phyloP scores from a whole-genome alignment of 2,329 filamentous ascomycete genomes.

The Onygenales sp. region DNA sequence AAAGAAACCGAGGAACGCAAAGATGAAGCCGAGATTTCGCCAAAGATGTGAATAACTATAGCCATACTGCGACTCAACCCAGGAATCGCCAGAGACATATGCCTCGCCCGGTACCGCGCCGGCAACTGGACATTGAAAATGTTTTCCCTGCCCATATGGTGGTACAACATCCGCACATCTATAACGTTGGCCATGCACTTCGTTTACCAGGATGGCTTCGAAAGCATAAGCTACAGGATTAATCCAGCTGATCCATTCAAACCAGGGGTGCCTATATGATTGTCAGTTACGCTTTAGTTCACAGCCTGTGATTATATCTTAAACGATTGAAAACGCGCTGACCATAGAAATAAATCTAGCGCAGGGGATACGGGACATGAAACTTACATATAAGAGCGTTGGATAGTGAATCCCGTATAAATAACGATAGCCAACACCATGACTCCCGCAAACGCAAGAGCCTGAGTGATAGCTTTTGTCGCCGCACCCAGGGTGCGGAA shows the following conservation, averaged over 20 bases:
- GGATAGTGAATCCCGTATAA: constrained; percentile 55
- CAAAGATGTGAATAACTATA: constrained; percentile 52
- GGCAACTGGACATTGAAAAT: constrained; percentile 45
- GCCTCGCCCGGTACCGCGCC: constrained; percentile 46
- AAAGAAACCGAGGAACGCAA: constrained; percentile 57
- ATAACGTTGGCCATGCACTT: constrained; percentile 50
- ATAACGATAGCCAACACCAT: constrained; percentile 51
- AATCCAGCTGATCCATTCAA: constrained; percentile 57
- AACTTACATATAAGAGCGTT: constrained; percentile 31
- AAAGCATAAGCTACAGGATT: constrained; percentile 59
- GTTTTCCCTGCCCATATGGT: constrained; percentile 36
- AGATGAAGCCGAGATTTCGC: constrained; percentile 61
- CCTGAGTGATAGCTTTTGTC: constrained; percentile 53
- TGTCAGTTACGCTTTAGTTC: too few relatives aligned
- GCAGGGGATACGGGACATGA: background rate
- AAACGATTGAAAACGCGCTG: constrained; percentile 4
- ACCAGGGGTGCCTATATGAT: constrained; percentile 46
- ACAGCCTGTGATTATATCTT: background rate
- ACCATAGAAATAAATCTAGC: background rate
- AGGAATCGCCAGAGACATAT: constrained; percentile 53
- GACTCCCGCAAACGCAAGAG: constrained; percentile 48
- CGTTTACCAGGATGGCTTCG: constrained; percentile 48
- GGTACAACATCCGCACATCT: constrained; percentile 44
- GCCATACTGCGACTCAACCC: constrained; percentile 45
- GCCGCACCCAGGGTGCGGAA: constrained; percentile 52